Base-by-base conservation (phyloP, 352 stramenopile species). In the Phytophthora boehmeriae region DNA sequence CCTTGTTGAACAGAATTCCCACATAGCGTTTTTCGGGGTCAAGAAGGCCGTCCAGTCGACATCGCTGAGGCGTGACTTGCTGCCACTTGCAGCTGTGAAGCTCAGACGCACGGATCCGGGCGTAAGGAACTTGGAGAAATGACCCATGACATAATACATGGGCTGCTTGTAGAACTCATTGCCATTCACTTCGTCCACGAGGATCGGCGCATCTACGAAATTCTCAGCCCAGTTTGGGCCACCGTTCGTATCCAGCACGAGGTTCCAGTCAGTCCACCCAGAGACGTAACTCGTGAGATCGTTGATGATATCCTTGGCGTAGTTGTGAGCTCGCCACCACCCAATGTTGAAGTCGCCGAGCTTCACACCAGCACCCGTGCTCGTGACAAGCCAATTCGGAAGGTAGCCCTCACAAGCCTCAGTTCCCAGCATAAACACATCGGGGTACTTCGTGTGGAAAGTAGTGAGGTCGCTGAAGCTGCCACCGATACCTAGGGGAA, bases 241-340 rank as follows among this genome's bases (percentile, higher is more conserved):
- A 6, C 81, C 79, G 13, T 43, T 69, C 28, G 73, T 83, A 61
- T 92, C 73, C 13, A 97, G 76, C 51, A 83, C 68, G 16, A 96
- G 55, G 66, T 97, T 97, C 88, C 89, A 97, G 76, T 97, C 86
- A n/a, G 71, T 92, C 87, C 86, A 97, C 6, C 86, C 85, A 9
- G 71, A 68, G 16, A 87, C 80, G 61, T 78, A 87, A 65, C 84
- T 95, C 27, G 76, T 83, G 25, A 97, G 51, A 59, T 97, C 87
- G 46, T 87, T 77, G 57, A 97, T 88, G 53, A 97, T 93, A 63
- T 96, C 87, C 42, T 89, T 82, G 20, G 79, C 80, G 44, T 95
- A 90, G 49, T 84, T 77, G 54, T 97, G 78, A 14, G 66, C 86
- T 36, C 86, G 73, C 39, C 76, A 62, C 85, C 86, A 95, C 65